A percentile compares a stretch with the other conserved stretches of the same genome.
phyloP scores from a whole-genome alignment of 805 yeast genomes.

The Dipodascus geniculatus region DNA sequence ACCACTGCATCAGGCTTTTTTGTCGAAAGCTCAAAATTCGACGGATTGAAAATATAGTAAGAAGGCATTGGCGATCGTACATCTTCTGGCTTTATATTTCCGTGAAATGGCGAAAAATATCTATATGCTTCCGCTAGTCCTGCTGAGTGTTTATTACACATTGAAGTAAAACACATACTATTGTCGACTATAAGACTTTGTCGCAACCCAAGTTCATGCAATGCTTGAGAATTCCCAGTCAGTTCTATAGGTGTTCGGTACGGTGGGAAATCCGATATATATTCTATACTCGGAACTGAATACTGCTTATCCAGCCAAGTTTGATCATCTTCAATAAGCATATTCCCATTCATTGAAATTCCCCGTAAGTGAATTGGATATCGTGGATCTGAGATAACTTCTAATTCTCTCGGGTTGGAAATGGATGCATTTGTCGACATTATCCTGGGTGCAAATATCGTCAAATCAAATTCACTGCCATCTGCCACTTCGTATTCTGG shows the following conservation, averaged over 20 bases:
- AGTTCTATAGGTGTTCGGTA: background rate
- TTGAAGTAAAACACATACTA: constrained; percentile 6
- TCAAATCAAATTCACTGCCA: constrained; percentile 2
- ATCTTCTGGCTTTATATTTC: constrained; percentile 3
- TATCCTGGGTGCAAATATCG: no score
- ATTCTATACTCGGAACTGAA: constrained; percentile 6
- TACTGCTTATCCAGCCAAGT: constrained; percentile 4
- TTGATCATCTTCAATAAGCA: constrained; percentile 5
- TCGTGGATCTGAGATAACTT: background rate
- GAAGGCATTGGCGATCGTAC: constrained; percentile 6
- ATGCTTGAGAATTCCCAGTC: background rate
- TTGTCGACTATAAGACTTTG: constrained; percentile 2
- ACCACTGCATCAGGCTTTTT: constrained; percentile 7
- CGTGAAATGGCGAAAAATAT: constrained; percentile 6
- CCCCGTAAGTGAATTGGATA: constrained; percentile 5
- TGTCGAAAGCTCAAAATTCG: background rate
- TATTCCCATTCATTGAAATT: constrained; percentile 4
- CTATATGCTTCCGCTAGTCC: constrained; percentile 7
- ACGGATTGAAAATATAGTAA: constrained; percentile 3
- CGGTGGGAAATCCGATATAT: constrained; percentile 4
- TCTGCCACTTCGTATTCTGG: constrained; percentile 2
- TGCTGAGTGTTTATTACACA: constrained; percentile 4
- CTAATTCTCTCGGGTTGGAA: background rate
- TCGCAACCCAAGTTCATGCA: constrained; percentile 4
- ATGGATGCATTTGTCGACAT: no score